These are phyloP conservation scores for Lachancea fermentati DNA, from an alignment of 805 yeast genomes.

Conservation along the genomic window DNA sequence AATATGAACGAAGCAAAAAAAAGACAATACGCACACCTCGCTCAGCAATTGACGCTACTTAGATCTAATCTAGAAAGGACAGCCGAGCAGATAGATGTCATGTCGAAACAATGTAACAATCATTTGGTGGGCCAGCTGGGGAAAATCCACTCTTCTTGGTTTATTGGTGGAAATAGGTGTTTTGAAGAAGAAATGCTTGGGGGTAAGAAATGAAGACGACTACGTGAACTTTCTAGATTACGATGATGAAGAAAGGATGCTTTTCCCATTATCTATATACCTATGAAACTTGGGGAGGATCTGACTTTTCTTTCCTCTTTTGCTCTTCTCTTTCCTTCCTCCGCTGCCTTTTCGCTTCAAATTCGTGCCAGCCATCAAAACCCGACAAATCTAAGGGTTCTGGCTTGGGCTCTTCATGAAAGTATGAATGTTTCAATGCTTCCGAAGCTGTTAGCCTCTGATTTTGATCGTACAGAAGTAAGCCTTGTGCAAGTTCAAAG, in stretches of 20 bases:
- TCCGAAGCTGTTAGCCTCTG: conserved; percentile 60
- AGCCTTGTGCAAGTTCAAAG: conserved; percentile 55
- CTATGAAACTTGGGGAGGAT: conserved; percentile 3
- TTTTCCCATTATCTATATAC: not conserved
- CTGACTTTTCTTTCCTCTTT: conserved; percentile 10
- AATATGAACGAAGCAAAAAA: conserved; percentile 24
- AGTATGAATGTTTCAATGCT: conserved; percentile 70
- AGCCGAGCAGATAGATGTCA: conserved; percentile 21
- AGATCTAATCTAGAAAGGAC: conserved; percentile 25
- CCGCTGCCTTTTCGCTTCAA: conserved; percentile 54
- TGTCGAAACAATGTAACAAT: conserved; percentile 30
- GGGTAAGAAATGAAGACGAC: conserved; percentile 8
- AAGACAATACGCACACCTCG: conserved; percentile 29
- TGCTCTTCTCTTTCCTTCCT: conserved; percentile 19
- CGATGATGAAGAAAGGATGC: not conserved
- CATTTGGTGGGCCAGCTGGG: conserved; percentile 31
- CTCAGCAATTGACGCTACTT: conserved; percentile 24
- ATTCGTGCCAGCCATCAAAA: conserved; percentile 88
- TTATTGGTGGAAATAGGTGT: conserved; percentile 28
- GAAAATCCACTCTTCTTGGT: conserved; percentile 29
- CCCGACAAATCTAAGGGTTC: conserved; percentile 52
- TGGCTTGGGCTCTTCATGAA: conserved; percentile 60
- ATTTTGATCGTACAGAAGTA: conserved; percentile 65
- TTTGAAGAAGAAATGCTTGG: conserved; percentile 25
- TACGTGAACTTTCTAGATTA: not conserved